These are phyloP conservation scores for Bjerkandera adusta DNA, from an alignment of 1,284 basidiomycete species.

Conservation along the genomic window DNA sequence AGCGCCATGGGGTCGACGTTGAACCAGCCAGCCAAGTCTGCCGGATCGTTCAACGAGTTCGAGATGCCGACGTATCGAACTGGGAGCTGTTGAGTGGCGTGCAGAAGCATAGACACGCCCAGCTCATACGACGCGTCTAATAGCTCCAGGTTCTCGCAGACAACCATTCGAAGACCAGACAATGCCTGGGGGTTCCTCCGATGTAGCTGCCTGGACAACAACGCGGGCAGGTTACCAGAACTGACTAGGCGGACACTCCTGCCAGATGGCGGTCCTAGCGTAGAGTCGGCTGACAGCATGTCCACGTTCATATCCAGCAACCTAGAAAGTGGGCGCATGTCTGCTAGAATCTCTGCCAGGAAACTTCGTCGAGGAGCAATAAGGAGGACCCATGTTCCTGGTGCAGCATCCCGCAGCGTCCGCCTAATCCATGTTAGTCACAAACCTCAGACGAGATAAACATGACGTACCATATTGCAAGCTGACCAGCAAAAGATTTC, in stretches of 20 bases:
- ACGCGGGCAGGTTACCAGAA: constrained; percentile 45
- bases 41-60: constrained; percentile 78
- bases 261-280: constrained; percentile 33
- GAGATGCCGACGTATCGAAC: constrained; percentile 82
- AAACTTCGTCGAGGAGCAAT: constrained; percentile 51
- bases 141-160: constrained; percentile 88
- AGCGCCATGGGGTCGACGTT: constrained; percentile 63
- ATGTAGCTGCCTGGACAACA: constrained; percentile 31
- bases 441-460: background rate
- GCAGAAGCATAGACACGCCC: constrained; percentile 66
- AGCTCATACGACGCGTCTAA: constrained; percentile 86
- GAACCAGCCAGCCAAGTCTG: constrained; percentile 85
- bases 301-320: constrained; percentile 46
- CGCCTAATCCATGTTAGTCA: constrained; percentile 38
- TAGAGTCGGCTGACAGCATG: constrained; percentile 27
- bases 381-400: constrained; percentile 51
- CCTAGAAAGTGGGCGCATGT: constrained; percentile 43
- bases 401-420: constrained; percentile 37
- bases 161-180: constrained; percentile 57
- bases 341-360: constrained; percentile 47
- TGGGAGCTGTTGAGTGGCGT: constrained; percentile 55
- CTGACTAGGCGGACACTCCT: constrained; percentile 56
- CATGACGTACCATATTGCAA: constrained; percentile 59
- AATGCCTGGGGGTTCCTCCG: constrained; percentile 26
- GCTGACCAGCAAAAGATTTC: constrained; percentile 75